Evolutionary conservation across 495 filamentous ascomycete species (phyloP).

Genomic region (Tetracladium setigerum): DNA sequence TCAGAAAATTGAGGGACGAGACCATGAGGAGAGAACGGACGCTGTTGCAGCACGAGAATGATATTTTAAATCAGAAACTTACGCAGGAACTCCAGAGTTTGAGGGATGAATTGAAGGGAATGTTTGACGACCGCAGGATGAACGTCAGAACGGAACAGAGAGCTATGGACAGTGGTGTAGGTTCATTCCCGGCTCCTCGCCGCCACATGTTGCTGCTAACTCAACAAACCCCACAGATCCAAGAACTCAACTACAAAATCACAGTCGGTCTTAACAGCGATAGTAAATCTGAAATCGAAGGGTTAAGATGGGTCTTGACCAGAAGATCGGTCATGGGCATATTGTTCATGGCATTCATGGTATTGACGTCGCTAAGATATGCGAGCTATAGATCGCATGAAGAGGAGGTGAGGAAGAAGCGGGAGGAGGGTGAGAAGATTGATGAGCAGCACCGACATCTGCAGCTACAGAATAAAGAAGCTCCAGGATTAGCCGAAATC

Average conservation of each 20-base stretch:
- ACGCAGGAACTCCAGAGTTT: slow-evolving; percentile 70
- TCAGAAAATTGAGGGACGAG: slow-evolving; percentile 52
- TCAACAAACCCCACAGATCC: slow-evolving; percentile 46
- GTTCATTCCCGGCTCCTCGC: slow-evolving; percentile 16
- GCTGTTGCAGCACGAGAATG: slow-evolving; percentile 85
- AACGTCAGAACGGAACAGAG: slow-evolving; percentile 77
- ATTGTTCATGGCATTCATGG: slow-evolving; percentile 47
- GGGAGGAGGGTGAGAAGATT: slow-evolving; percentile 7
- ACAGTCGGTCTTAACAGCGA: slow-evolving; percentile 80
- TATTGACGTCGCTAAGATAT: slow-evolving; percentile 40
- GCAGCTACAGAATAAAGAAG: slow-evolving; percentile 4
- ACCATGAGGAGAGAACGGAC: slow-evolving; percentile 71
- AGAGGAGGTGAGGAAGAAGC: slow-evolving; percentile 31
- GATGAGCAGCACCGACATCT: slow-evolving; percentile 9
- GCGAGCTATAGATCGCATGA: slow-evolving; percentile 22
- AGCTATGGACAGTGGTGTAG: slow-evolving; percentile 62
- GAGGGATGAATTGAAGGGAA: slow-evolving; percentile 85
- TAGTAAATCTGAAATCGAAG: slow-evolving; percentile 83
- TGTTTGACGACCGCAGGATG: slow-evolving; percentile 98
- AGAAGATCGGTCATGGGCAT: slow-evolving; percentile 79
- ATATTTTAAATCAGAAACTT: slow-evolving; percentile 77
- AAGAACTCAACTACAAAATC: slow-evolving; percentile 92
- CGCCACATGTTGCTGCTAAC: neutral
- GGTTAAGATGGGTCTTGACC: slow-evolving; percentile 83
- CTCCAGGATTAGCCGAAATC: slow-evolving; percentile 15